phyloP scores from a whole-genome alignment of 1,139 yeast species.

The Taphrina wiesneri region DNA sequence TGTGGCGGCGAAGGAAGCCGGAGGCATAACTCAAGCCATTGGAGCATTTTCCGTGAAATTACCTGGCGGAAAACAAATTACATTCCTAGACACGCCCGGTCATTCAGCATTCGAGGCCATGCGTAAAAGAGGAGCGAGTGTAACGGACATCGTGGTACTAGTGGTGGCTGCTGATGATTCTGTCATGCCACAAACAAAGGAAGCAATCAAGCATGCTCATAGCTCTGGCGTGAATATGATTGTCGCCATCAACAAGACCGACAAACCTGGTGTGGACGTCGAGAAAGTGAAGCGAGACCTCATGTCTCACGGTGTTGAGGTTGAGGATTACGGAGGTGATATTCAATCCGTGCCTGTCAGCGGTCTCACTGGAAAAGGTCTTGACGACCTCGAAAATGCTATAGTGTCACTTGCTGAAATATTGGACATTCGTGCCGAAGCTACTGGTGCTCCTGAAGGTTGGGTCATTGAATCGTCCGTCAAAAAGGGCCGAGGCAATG shows the following conservation, averaged over 20 bases:
- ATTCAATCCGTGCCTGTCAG: slow-evolving; percentile 86
- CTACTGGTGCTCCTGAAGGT: slow-evolving; percentile 62
- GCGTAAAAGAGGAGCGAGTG: slow-evolving; percentile 94
- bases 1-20: slow-evolving; percentile 80
- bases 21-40: slow-evolving; percentile 97
- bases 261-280: slow-evolving; percentile 70
- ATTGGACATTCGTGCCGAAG: slow-evolving; percentile 71
- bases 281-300: slow-evolving; percentile 76
- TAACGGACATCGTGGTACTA: slow-evolving; percentile 86
- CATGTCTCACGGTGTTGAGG: slow-evolving; percentile 73
- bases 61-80: slow-evolving; percentile 70
- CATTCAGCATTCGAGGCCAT: slow-evolving; percentile 95
- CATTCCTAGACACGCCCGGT: slow-evolving; percentile 96
- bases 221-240: slow-evolving; percentile 80
- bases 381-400: slow-evolving; percentile 88
- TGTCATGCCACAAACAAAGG: slow-evolving; percentile 95
- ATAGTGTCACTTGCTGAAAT: slow-evolving; percentile 81
- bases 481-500: slow-evolving; percentile 67
- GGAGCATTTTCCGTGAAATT: slow-evolving; percentile 92
- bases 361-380: slow-evolving; percentile 80
- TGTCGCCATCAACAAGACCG: slow-evolving; percentile 92
- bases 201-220: slow-evolving; percentile 91
- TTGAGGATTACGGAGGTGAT: slow-evolving; percentile 94
- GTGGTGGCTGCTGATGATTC: slow-evolving; percentile 99
- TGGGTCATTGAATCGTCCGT: slow-evolving; percentile 87